Conservation (phyloP, 2,329 filamentous ascomycete species). For the Talaromyces sp. region DNA sequence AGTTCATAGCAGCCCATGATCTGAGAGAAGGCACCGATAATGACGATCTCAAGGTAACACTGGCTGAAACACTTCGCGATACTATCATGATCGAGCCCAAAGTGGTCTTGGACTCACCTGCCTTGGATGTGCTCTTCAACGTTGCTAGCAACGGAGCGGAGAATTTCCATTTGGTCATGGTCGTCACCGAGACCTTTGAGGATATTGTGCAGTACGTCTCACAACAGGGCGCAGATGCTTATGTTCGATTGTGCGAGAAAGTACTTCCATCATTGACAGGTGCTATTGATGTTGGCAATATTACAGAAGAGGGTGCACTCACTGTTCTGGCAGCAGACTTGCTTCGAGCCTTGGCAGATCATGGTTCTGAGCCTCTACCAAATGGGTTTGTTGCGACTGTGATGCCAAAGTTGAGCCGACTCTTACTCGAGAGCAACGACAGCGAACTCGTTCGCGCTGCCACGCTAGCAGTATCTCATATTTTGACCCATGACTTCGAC, state of each 20-base stretch:
- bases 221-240: conserved; percentile 63
- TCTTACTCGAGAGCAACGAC: conserved; percentile 80
- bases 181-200: conserved; percentile 88
- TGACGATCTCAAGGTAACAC: conserved; percentile 85
- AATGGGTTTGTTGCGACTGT: conserved; percentile 78
- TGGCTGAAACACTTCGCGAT: conserved; percentile 81
- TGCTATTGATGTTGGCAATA: conserved; percentile 80
- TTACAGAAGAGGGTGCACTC: conserved; percentile 75
- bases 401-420: conserved; percentile 79
- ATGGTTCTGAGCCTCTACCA: conserved; percentile 80
- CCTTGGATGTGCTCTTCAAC: conserved; percentile 78
- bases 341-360: conserved; percentile 73
- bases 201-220: conserved; percentile 71
- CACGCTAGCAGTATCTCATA: conserved; percentile 81
- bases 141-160: conserved; percentile 82
- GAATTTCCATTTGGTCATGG: conserved; percentile 85
- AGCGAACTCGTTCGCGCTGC: conserved; percentile 84
- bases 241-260: conserved; percentile 75
- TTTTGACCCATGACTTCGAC: conserved; percentile 82
- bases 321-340: conserved; percentile 85
- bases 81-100: conserved; percentile 75
- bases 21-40: conserved; percentile 79
- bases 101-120: conserved; percentile 68
- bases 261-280: conserved; percentile 83
- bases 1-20: conserved; percentile 77